These are phyloP conservation scores for Stellera chamaejasme DNA, from an alignment of 345 rosid genomes.

Conservation along the genomic window DNA sequence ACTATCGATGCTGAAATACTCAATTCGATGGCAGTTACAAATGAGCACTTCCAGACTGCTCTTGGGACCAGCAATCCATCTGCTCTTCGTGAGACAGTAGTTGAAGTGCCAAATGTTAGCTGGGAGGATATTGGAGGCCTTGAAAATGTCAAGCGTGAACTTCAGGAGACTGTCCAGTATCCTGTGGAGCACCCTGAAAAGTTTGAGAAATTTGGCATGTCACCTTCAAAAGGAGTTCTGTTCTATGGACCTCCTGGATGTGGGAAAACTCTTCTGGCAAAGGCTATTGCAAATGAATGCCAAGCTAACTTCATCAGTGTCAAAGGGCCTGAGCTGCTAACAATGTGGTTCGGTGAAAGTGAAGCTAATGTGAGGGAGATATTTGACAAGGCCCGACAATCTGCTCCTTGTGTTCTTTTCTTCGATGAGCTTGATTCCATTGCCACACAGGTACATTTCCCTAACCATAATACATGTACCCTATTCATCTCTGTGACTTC, in stretches of 20 bases:
- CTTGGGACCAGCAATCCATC: constrained; percentile 68
- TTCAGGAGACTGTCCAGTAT: constrained; percentile 75
- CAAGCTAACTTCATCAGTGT: constrained; percentile 70
- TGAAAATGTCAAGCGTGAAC: constrained; percentile 65
- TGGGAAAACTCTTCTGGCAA: constrained; percentile 61
- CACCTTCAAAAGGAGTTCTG: constrained; percentile 71
- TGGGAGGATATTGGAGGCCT: constrained; percentile 76
- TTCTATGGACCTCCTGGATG: constrained; percentile 75
- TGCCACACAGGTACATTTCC: constrained; percentile 53
- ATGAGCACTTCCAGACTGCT: constrained; percentile 65
- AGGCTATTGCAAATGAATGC: constrained; percentile 64
- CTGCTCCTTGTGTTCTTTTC: constrained; percentile 76
- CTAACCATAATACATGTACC: neutral
- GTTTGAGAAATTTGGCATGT: constrained; percentile 72
- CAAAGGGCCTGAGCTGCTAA: constrained; percentile 68
- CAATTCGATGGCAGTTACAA: constrained; percentile 62
- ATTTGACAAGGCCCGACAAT: constrained; percentile 61
- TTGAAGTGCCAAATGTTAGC: constrained; percentile 64
- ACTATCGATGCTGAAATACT: constrained; percentile 62
- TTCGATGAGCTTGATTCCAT: constrained; percentile 75
- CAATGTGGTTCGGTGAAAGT: constrained; percentile 83
- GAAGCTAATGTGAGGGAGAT: constrained; percentile 72
- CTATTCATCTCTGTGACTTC: neutral
- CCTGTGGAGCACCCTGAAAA: constrained; percentile 86
- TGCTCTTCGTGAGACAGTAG: constrained; percentile 65